A percentile compares a stretch with the other conserved stretches of the same genome.
phyloP scores from a whole-genome alignment of 768 basidiomycete genomes.

The Termitomyces heimii region DNA sequence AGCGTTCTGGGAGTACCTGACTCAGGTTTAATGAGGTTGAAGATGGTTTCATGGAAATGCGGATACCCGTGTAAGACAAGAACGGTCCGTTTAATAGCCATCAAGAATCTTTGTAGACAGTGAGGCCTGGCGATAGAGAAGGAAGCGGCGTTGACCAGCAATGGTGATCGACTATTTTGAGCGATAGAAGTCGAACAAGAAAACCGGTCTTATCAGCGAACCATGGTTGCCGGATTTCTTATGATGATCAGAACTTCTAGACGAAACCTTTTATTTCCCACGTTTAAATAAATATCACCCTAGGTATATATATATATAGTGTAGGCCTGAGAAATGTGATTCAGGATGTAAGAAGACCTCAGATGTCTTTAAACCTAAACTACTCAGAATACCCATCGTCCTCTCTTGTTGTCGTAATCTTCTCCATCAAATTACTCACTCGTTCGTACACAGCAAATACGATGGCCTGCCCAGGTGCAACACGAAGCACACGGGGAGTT shows the following conservation, averaged over 20 bases:
- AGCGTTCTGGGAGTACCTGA: constrained; percentile 70
- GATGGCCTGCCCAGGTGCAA: constrained; percentile 95
- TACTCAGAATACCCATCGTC: constrained; percentile 69
- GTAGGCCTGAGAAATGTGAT: neutral
- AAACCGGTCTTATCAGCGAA: neutral
- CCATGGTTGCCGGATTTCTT: neutral
- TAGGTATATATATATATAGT: constrained; percentile 1
- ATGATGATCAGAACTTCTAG: neutral
- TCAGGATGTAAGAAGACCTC: neutral
- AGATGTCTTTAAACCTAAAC: neutral
- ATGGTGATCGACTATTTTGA: neutral
- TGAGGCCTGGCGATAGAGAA: neutral
- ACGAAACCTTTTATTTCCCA: neutral
- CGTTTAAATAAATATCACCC: neutral
- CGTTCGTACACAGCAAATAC: constrained; percentile 97
- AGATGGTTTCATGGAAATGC: neutral
- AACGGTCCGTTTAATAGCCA: constrained; percentile 24
- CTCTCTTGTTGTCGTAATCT: constrained; percentile 45
- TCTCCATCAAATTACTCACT: constrained; percentile 72
- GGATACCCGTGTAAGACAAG: constrained; percentile 38
- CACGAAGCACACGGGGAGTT: constrained; percentile 91
- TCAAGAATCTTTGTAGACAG: neutral
- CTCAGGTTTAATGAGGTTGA: neutral
- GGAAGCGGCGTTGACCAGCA: neutral
- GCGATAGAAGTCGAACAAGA: neutral